Evolutionary conservation across 2,329 filamentous ascomycete species (phyloP), one percentile per base, ranked within the genome.

Genomic region (Xylaria sp.): DNA sequence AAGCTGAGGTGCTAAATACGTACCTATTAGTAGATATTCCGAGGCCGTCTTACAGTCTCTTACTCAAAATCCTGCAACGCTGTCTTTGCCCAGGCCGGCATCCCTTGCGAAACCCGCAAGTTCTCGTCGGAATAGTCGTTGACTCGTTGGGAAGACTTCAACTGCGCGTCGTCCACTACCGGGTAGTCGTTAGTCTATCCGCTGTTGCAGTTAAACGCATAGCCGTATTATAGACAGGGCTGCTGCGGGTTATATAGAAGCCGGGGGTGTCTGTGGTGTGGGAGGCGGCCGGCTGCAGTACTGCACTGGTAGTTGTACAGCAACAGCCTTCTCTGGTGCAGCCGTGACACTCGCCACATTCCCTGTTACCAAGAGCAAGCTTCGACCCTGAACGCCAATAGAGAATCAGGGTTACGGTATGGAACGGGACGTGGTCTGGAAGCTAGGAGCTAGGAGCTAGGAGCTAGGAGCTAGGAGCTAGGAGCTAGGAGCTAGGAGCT

Each of bases 241-340:
- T 63, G 64, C 67, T 67, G 67, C 67, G 62, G 68, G 65, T 67
- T 68, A 35, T n/a, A n/a, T n/a, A 67, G 67, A 70, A 71, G 68
- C 69, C 61, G 71, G 68, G 70, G 70, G 68, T 65, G 68, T 56
- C 54, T 58, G 58, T 54, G 58, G 60, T 52, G 63, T 47, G 60
- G 63, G 64, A 68, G 66, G 37, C 66, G 67, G 69, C 67, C 65
- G 63, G 67, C 69, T 70, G 67, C 66, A 68, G 66, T n/a, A n/a
- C n/a, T n/a, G n/a, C n/a, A n/a, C n/a, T n/a, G n/a, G n/a, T 43
- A 63, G 60, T 62, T 54, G 44, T 49, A 59, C 60, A 55, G 49
- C 44, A 40, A 51, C 51, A 59, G 44, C 55, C 60, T 59, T 62
- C 60, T 37, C 23, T 38, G 54, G 55, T 62, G 38, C 46, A 54